Evolutionary conservation across 495 filamentous ascomycete species (phyloP), one percentile per base, ranked within the genome.

Genomic region (Penicillium maclennaniae): DNA sequence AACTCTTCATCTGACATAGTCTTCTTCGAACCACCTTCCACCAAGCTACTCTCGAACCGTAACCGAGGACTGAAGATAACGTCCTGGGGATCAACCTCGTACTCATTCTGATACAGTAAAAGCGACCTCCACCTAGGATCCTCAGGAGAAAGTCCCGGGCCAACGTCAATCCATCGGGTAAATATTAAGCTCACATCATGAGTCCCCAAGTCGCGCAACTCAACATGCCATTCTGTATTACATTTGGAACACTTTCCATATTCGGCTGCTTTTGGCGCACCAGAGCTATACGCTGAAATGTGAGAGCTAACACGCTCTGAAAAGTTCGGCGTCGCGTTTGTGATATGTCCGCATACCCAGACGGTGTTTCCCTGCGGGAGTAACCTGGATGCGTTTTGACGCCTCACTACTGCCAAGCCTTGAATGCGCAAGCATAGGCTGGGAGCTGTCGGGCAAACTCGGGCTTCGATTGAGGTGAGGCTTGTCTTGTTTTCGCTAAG

Each of bases 131-230:
- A 50, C 23, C 17, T 25, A 16, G 48, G 48, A 20, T 43, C 48
- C 23, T 50, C 26, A 10, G 23, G 26, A 5, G n/a, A 26, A 8
- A 31, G 25, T 20, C 48, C 37, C 4, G 48, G 14, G 0, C 48
- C 48, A 14, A 50, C 26, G n/a, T 34, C 14, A 20, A 50, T 43
- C 26, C 26, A 50, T 9, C 48, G 19, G 17, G 48, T 50, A 19
- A 50, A 27, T 14, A 43, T 20, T 6, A 50, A 14, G 12, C 23
- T 31, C 25, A 50, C 6, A 16, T 20, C 38, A 15, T 10, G 12
- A 7, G 38, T 7, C 10, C 23, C 41, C 23, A 40, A 19, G 16
- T 20, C 15, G 5, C 15, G 27, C 21, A 50, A 16, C 7, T 43
- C 25, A 9, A 50, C 7, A 8, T 26, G 16, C 9, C 7, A 43